A percentile compares a stretch with the other conserved stretches of the same genome.
phyloP scores from a whole-genome alignment of 192 early-diverging fungal genomes.

The Dimargaris cristalligena region DNA sequence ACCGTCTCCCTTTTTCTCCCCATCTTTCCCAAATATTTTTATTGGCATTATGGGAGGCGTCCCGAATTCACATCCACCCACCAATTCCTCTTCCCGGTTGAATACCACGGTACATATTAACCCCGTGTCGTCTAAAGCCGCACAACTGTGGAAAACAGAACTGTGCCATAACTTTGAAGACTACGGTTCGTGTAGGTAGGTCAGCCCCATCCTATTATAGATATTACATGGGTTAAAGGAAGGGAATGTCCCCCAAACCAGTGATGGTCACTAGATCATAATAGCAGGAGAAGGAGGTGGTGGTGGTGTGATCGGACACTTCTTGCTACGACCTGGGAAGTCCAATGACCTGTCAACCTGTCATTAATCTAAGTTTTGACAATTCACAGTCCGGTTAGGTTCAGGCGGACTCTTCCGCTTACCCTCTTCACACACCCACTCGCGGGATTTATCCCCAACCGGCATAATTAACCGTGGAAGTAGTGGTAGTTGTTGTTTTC shows the following conservation, averaged over 20 bases:
- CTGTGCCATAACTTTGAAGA: conserved; percentile 46
- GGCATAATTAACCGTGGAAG: too few relatives aligned
- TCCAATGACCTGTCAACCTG: not conserved
- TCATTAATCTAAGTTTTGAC: too few relatives aligned
- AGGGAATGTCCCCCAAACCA: not conserved
- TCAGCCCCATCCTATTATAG: not conserved
- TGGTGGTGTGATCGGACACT: not conserved
- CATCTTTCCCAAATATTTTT: not conserved
- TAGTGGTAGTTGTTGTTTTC: too few relatives aligned
- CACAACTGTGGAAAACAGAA: conserved; percentile 58
- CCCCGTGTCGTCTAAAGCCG: conserved; percentile 25
- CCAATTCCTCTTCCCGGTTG: not conserved
- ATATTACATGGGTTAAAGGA: not conserved
- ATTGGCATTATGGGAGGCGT: not conserved
- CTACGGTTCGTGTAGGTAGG: conserved; percentile 26
- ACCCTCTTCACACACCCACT: too few relatives aligned
- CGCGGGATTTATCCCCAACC: too few relatives aligned
- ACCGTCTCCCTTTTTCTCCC: not conserved
- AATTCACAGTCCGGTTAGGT: too few relatives aligned
- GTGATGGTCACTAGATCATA: conserved; percentile 20
- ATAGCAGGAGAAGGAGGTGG: not conserved
- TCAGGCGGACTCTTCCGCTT: too few relatives aligned
- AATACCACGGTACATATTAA: not conserved
- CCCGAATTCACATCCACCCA: not conserved
- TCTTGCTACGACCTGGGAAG: not conserved